These are phyloP conservation scores for Penicillium soppii DNA, from an alignment of 495 filamentous ascomycete genomes.

Conservation along the genomic window DNA sequence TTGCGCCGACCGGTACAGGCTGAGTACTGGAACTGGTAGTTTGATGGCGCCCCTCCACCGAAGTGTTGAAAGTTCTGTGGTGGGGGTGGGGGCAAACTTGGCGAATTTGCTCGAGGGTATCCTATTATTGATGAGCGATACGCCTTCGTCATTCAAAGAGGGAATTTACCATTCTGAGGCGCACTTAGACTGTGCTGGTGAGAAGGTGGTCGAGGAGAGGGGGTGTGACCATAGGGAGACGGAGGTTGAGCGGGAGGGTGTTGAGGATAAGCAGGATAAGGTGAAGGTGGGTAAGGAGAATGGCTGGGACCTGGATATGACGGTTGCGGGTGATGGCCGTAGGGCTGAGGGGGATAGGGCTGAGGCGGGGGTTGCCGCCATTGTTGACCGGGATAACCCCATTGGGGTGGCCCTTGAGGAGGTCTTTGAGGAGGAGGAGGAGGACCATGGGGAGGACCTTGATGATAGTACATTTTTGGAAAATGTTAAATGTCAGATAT, in stretches of 20 bases:
- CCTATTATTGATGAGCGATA: slow-evolving; percentile 5
- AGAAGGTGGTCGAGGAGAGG: slow-evolving; percentile 9
- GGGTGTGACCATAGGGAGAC: slow-evolving; percentile 8
- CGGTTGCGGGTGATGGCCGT: slow-evolving; percentile 5
- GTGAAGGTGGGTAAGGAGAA: slow-evolving; percentile 11
- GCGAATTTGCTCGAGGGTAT: slow-evolving; percentile 11
- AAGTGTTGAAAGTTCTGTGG: slow-evolving; percentile 55
- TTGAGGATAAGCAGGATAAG: slow-evolving; percentile 19
- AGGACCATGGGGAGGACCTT: slow-evolving; percentile 21
- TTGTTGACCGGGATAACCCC: background rate
- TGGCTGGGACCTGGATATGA: background rate
- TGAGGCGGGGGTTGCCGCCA: slow-evolving; percentile 24
- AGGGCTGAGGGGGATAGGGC: slow-evolving; percentile 22
- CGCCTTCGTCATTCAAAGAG: background rate
- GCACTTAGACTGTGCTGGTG: slow-evolving; percentile 11
- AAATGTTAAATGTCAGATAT: background rate
- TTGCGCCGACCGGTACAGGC: slow-evolving; percentile 86
- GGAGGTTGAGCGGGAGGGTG: slow-evolving; percentile 16
- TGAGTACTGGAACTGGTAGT: slow-evolving; percentile 86
- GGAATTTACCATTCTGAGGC: slow-evolving; percentile 13
- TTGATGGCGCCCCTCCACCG: slow-evolving; percentile 71
- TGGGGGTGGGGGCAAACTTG: slow-evolving; percentile 36
- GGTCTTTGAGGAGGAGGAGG: slow-evolving; percentile 26
- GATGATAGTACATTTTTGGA: background rate
- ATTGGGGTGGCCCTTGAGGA: slow-evolving; percentile 16